phyloP scores from a whole-genome alignment of 176 grass and related monocot species.

The Carex myosuroides region DNA sequence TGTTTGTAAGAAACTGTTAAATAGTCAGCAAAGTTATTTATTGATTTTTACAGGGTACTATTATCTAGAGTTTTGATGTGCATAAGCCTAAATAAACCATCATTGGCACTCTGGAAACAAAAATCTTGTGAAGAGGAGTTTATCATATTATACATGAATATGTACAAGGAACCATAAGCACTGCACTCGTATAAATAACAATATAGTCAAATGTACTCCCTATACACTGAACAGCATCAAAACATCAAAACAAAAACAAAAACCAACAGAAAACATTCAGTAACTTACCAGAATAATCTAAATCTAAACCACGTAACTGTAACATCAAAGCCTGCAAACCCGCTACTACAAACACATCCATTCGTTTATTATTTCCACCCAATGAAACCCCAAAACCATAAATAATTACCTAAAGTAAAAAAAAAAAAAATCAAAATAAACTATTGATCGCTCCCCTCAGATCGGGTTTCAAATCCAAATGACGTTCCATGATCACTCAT shows the following conservation, averaged over 20 bases:
- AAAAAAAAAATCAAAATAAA: constrained; percentile 1
- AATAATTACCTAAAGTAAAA: constrained; percentile 24
- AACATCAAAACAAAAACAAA: background rate
- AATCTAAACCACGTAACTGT: constrained; percentile 19
- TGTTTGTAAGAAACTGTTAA: background rate
- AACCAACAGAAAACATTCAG: constrained; percentile 9
- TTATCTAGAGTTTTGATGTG: background rate
- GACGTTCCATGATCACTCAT: constrained; percentile 75
- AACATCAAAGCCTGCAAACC: constrained; percentile 24
- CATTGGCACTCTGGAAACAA: background rate
- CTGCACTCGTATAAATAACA: background rate
- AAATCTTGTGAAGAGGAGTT: background rate
- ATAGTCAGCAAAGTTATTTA: background rate
- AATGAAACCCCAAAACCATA: background rate
- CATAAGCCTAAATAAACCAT: background rate
- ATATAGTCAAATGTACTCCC: background rate
- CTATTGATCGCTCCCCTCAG: constrained; percentile 35
- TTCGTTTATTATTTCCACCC: constrained; percentile 34
- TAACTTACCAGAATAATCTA: constrained; percentile 21
- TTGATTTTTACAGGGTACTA: background rate
- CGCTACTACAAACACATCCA: constrained; percentile 22
- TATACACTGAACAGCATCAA: constrained; percentile 10
- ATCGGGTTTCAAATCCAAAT: constrained; percentile 46
- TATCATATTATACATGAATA: background rate
- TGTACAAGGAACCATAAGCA: background rate